These are phyloP conservation scores for Phytopythium ostracodes DNA, from an alignment of 352 stramenopile genomes.

Conservation along the genomic window DNA sequence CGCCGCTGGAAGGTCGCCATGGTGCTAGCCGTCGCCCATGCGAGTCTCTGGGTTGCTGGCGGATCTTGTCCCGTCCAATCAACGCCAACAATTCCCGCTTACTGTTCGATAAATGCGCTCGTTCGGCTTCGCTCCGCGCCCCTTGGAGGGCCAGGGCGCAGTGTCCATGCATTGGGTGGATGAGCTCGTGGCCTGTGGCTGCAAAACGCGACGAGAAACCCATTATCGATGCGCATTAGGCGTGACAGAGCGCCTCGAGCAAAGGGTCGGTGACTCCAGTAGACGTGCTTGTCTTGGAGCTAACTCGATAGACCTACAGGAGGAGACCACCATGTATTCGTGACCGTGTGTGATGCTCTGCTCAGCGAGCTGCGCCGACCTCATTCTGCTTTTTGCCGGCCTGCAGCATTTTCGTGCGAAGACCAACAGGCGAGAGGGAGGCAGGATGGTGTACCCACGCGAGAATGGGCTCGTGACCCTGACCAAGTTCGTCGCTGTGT, in stretches of 20 bases:
- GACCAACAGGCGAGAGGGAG: background rate
- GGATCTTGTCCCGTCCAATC: background rate
- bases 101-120: background rate
- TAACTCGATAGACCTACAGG: background rate
- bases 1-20: constrained; percentile 1
- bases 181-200: background rate
- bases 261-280: background rate
- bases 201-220: background rate
- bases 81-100: background rate
- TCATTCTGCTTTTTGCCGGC: constrained; percentile 10
- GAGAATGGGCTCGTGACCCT: constrained; percentile 6
- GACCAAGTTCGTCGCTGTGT: constrained; percentile 7
- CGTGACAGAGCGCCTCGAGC: background rate
- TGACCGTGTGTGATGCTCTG: background rate
- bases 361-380: background rate
- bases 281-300: background rate
- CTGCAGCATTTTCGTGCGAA: background rate
- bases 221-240: background rate
- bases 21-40: background rate
- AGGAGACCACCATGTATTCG: no score
- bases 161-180: background rate
- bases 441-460: constrained; percentile 7
- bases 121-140: background rate
- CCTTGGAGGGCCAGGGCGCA: background rate
- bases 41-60: background rate